Evolutionary conservation across 1,284 basidiomycete genomes (phyloP).

Genomic region (Ceraceosorus guamensis): DNA sequence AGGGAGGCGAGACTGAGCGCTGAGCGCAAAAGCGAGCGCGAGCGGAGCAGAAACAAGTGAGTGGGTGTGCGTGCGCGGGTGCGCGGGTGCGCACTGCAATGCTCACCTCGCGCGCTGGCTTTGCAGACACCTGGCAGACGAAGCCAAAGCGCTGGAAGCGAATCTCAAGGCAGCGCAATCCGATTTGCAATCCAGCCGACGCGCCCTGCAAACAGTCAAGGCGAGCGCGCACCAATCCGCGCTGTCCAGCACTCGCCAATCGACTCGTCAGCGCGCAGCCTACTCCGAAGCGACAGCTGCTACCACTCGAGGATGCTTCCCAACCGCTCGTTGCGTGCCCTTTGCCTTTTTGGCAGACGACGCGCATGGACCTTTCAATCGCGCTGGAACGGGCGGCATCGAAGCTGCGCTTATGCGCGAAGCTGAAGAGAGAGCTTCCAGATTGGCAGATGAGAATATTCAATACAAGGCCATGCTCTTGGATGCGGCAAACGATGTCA

Average conservation of each 20-base stretch:
- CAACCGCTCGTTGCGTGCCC: constrained; percentile 16
- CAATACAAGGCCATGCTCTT: too few species aligned
- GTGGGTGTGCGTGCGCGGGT: not conserved
- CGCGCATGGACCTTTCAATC: constrained; percentile 25
- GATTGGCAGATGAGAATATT: too few species aligned
- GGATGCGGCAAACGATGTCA: too few species aligned
- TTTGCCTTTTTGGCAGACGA: constrained; percentile 22
- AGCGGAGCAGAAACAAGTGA: constrained; percentile 15
- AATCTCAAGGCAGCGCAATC: constrained; percentile 28
- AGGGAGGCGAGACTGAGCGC: constrained; percentile 16
- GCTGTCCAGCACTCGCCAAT: constrained; percentile 19
- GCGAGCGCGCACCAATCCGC: constrained; percentile 26
- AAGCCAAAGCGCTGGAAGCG: constrained; percentile 17
- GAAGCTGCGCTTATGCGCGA: constrained; percentile 12
- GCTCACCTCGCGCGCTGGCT: not conserved
- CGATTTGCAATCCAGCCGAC: constrained; percentile 17
- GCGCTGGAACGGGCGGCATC: constrained; percentile 25
- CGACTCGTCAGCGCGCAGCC: constrained; percentile 19
- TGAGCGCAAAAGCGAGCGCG: constrained; percentile 25
- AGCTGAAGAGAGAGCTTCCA: too few species aligned
- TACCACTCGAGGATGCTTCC: constrained; percentile 21
- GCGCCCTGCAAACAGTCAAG: constrained; percentile 24
- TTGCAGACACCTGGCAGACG: constrained; percentile 1
- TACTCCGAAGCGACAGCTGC: constrained; percentile 30
- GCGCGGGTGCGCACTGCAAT: not conserved